Base-by-base conservation (phyloP, 1,284 basidiomycete species). In the Ceratorhiza oryzae-sativae region DNA sequence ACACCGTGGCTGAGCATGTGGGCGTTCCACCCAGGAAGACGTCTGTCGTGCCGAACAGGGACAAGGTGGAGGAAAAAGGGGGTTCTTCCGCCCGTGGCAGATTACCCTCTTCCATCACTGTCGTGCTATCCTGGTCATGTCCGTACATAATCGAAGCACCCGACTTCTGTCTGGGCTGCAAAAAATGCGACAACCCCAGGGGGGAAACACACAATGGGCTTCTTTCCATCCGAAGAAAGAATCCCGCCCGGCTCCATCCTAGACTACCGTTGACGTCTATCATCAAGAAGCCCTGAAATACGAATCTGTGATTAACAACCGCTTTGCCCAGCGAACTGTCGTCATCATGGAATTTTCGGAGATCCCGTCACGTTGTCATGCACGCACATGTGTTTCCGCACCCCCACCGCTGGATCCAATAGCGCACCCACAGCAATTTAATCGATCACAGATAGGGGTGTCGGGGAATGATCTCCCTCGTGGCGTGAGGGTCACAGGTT, bases 11-110 rank as follows among this genome's bases (percentile, higher is more conserved):
- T 34, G 32, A 30, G 53, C 53, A 34, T 32, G 53, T 34, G 53
- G 53, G 53, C 32, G 10, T n/a, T 55, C 53, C 53, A 32, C 13
- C 25, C n/a, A n/a, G 53, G 9, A 34, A 13, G 10, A 10, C 30
- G 6, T 13, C 53, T 5, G 30, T n/a, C 13, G 13, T 55, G 30
- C 53, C 53, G 53, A 1, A 55, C 34, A 32, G 53, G 18, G 53
- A 55, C 32, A 20, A 18, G 18, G 3, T 55, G 48, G 53, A 32
- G 2, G 15, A 55, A 55, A 55, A 39, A 10, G 6, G 30, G 53
- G 53, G 53, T 55, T 55, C 53, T 55, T 55, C 53, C 53, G 53
- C 53, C 53, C 53, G 18, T 55, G 30, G 53, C 53, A 15, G 53
- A 55, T 55, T 55, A 32, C 30, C 3, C 53, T 5, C 53, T 15